These are phyloP conservation scores for Theileria equi DNA, from an alignment of 169 alveolate species.

Conservation along the genomic window DNA sequence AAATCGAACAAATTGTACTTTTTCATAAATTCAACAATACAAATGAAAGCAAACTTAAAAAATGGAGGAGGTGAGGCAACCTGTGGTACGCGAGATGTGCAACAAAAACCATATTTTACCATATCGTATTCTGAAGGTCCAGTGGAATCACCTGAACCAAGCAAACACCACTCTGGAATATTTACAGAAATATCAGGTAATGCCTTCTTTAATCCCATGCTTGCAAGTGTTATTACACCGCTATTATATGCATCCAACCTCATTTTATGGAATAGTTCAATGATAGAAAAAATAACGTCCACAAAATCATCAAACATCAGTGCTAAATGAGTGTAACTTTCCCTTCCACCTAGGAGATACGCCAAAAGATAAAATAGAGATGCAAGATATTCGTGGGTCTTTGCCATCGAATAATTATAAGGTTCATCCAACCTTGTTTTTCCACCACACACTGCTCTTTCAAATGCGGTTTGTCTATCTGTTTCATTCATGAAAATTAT, in stretches of 20 bases:
- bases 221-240: slow-evolving; percentile 25
- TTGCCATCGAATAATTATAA: slow-evolving; percentile 22
- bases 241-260: slow-evolving; percentile 27
- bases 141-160: slow-evolving; percentile 7
- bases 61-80: slow-evolving; percentile 56
- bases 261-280: slow-evolving; percentile 29
- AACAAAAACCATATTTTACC: slow-evolving; percentile 26
- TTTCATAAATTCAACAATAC: slow-evolving; percentile 42
- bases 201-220: slow-evolving; percentile 34
- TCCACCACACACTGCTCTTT: background rate
- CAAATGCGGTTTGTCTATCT: slow-evolving; percentile 41
- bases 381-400: slow-evolving; percentile 29
- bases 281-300: slow-evolving; percentile 14
- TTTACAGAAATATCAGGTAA: slow-evolving; percentile 35
- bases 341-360: slow-evolving; percentile 48
- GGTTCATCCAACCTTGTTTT: background rate
- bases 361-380: slow-evolving; percentile 32
- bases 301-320: slow-evolving; percentile 14
- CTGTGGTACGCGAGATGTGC: slow-evolving; percentile 37
- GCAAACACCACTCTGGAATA: slow-evolving; percentile 60
- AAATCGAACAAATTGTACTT: slow-evolving; percentile 15
- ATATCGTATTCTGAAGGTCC: slow-evolving; percentile 24
- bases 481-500: slow-evolving; percentile 29
- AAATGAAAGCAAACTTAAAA: slow-evolving; percentile 48
- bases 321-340: slow-evolving; percentile 4